Percentiles rank a stretch among this genome's conserved stretches.
Evolutionary conservation across 2,329 filamentous ascomycete genomes (phyloP).

Genomic region (Verticillium nubilum): DNA sequence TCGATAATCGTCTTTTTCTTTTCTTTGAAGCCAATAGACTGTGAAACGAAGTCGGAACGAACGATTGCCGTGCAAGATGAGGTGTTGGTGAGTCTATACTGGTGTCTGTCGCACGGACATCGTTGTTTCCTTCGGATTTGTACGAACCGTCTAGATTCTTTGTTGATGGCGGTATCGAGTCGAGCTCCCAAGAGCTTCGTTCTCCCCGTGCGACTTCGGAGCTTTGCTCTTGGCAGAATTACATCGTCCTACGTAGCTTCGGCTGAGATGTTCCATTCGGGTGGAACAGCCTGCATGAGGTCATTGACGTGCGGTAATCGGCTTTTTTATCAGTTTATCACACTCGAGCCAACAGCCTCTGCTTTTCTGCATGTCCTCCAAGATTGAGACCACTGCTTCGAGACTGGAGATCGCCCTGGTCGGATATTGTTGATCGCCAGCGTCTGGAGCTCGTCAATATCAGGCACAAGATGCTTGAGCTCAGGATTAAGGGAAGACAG

Average conservation of each 20-base stretch:
- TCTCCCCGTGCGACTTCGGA: too few relatives aligned
- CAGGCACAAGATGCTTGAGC: constrained; percentile 19
- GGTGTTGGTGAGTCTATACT: not conserved
- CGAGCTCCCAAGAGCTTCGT: too few relatives aligned
- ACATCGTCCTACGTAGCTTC: not conserved
- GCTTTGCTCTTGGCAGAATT: not conserved
- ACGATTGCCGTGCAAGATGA: not conserved
- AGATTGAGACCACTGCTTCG: constrained; percentile 19
- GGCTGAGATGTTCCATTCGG: too few relatives aligned
- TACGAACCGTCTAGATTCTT: too few relatives aligned
- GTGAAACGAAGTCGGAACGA: not conserved
- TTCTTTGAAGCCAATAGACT: not conserved
- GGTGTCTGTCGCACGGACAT: too few relatives aligned
- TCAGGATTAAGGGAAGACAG: constrained; percentile 20
- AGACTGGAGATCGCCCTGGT: constrained; percentile 20
- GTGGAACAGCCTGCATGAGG: too few relatives aligned
- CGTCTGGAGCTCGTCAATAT: constrained; percentile 22
- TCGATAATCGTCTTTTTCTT: not conserved
- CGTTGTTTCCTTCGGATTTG: not conserved
- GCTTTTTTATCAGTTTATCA: not conserved
- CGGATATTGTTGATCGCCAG: constrained; percentile 19
- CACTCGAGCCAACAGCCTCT: not conserved
- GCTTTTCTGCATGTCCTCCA: constrained; percentile 23
- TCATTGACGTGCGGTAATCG: too few relatives aligned
- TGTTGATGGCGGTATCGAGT: too few relatives aligned